phyloP scores from a whole-genome alignment of 2,329 filamentous ascomycete species.

The Plectosphaerella sp. region DNA sequence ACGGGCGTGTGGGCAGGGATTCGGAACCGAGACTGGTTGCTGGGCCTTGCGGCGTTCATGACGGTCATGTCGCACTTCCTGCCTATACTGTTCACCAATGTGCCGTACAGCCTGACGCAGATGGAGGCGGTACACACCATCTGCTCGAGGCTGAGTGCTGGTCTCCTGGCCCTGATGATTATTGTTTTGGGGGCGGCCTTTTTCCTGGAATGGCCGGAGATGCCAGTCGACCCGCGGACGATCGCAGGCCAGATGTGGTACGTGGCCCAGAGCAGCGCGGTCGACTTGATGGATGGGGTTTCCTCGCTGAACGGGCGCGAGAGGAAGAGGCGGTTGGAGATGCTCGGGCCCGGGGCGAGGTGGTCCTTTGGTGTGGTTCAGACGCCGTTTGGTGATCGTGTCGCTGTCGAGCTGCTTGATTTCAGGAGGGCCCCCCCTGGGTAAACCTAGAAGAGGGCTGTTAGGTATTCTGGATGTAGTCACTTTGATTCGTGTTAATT shows the following conservation, averaged over 20 bases:
- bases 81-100: constrained; percentile 43
- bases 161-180: constrained; percentile 37
- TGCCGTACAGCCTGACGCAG: constrained; percentile 40
- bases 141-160: constrained; percentile 33
- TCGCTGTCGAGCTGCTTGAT: background rate
- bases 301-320: constrained; percentile 3
- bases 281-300: constrained; percentile 11
- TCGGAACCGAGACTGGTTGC: constrained; percentile 29
- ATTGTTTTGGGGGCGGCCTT: constrained; percentile 33
- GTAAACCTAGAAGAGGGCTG: no score
- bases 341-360: background rate
- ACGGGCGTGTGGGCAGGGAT: constrained; percentile 35
- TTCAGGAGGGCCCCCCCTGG: background rate
- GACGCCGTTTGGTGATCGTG: background rate
- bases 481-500: no score
- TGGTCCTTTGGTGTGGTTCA: background rate
- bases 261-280: constrained; percentile 16
- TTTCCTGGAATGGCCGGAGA: constrained; percentile 34
- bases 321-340: constrained; percentile 3
- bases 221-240: constrained; percentile 42
- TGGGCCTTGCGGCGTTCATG: constrained; percentile 33
- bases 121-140: constrained; percentile 30
- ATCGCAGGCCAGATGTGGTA: constrained; percentile 42
- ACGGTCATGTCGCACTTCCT: constrained; percentile 44
- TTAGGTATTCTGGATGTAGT: no score